Percentiles rank a stretch among this genome's conserved stretches.
phyloP scores from a whole-genome alignment of 768 basidiomycete species.

The Suillus alpinus region DNA sequence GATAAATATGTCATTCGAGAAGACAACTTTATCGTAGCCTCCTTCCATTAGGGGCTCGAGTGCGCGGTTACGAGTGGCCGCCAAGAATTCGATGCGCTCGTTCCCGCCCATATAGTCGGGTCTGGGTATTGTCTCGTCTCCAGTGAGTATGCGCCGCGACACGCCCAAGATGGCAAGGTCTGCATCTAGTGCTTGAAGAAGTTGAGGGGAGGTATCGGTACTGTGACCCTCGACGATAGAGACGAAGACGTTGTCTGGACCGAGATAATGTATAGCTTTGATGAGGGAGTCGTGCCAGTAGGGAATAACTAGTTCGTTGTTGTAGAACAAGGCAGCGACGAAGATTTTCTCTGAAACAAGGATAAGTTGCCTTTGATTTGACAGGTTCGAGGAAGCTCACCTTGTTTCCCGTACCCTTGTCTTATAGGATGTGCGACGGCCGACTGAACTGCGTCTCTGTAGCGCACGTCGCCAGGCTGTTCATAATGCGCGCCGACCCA shows the following conservation, averaged over 20 bases:
- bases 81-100: constrained; percentile 36
- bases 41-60: constrained; percentile 40
- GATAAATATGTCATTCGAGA: constrained; percentile 42
- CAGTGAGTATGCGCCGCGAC: constrained; percentile 28
- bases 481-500: constrained; percentile 3
- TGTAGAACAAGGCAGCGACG: constrained; percentile 41
- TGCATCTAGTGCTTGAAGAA: constrained; percentile 26
- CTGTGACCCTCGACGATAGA: constrained; percentile 41
- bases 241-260: constrained; percentile 41
- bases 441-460: neutral
- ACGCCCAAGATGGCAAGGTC: constrained; percentile 24
- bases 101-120: constrained; percentile 16
- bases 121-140: constrained; percentile 21
- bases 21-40: constrained; percentile 38
- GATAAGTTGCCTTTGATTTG: neutral
- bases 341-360: constrained; percentile 27
- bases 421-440: constrained; percentile 4
- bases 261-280: constrained; percentile 36
- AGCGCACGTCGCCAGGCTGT: constrained; percentile 9
- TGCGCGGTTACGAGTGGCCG: constrained; percentile 39
- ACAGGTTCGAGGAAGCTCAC: neutral
- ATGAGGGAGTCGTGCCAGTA: constrained; percentile 37
- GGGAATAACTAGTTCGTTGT: constrained; percentile 36
- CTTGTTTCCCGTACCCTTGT: constrained; percentile 7
- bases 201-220: constrained; percentile 28